Percentiles rank a stretch among this genome's conserved stretches.
These are phyloP conservation scores for Cytospora leucostoma DNA, from an alignment of 2,329 filamentous ascomycete species.

Conservation along the genomic window DNA sequence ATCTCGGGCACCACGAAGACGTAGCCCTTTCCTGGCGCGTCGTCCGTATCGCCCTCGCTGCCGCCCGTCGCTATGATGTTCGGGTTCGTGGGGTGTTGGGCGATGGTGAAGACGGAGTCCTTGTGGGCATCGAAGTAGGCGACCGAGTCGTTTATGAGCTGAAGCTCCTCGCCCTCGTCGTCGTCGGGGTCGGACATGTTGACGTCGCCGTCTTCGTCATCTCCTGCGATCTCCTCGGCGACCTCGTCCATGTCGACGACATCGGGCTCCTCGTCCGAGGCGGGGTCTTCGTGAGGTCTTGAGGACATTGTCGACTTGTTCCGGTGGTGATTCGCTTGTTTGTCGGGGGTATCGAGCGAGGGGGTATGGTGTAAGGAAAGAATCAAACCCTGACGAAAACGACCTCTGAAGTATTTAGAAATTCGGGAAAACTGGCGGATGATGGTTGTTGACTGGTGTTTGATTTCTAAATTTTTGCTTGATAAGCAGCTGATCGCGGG, in stretches of 20 bases:
- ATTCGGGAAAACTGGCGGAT: not conserved
- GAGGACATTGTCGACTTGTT: constrained; percentile 28
- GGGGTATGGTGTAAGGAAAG: no score
- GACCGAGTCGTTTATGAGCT: constrained; percentile 86
- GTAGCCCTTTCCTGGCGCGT: constrained; percentile 76
- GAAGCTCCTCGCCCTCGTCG: constrained; percentile 66
- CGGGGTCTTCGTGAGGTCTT: constrained; percentile 42
- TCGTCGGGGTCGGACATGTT: constrained; percentile 35
- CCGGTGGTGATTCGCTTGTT: not conserved
- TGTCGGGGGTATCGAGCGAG: not conserved
- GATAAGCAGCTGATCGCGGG: constrained; percentile 25
- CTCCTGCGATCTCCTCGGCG: constrained; percentile 70
- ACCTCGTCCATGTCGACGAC: constrained; percentile 78
- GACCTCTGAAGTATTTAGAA: constrained; percentile 3
- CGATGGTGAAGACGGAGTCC: constrained; percentile 92
- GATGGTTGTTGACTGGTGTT: not conserved
- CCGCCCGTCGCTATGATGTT: constrained; percentile 86
- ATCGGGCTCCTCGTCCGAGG: constrained; percentile 62
- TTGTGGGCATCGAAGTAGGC: constrained; percentile 90
- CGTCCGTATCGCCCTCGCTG: constrained; percentile 59
- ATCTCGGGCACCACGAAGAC: constrained; percentile 44
- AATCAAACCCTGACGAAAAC: no score
- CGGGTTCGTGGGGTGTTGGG: constrained; percentile 80
- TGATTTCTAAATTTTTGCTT: constrained; percentile 29
- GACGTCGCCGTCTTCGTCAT: constrained; percentile 50